Conservation (phyloP, 1,284 basidiomycete genomes). For the Mrakiaceae sp. region DNA sequence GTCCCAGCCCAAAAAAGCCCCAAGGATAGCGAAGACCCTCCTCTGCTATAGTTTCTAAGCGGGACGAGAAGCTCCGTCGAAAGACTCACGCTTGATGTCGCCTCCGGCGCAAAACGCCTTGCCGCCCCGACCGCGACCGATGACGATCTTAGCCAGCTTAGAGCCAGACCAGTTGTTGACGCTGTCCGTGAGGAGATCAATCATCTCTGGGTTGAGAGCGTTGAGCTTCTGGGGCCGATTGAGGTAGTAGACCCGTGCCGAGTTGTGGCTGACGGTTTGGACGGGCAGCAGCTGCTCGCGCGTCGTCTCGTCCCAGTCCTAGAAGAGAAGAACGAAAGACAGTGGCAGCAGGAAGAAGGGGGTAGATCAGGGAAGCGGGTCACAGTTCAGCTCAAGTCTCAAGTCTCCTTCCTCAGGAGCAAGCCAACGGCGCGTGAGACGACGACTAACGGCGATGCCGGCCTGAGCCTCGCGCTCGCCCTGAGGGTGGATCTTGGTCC, state of each 20-base stretch:
- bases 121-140: slow-evolving; percentile 58
- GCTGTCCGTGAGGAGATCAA: slow-evolving; percentile 56
- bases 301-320: no score
- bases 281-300: not conserved
- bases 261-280: slow-evolving; percentile 25
- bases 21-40: not conserved
- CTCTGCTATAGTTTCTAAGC: not conserved
- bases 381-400: no score
- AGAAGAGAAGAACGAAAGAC: no score
- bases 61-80: not conserved
- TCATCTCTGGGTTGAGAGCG: slow-evolving; percentile 74
- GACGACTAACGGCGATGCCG: no score
- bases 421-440: no score
- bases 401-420: no score
- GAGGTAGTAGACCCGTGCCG: slow-evolving; percentile 57
- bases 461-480: no score
- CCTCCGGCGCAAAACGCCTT: slow-evolving; percentile 90
- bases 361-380: no score
- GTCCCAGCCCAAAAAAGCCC: no score
- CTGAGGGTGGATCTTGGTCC: no score
- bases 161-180: slow-evolving; percentile 44
- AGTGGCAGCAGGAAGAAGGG: no score
- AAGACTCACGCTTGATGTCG: slow-evolving; percentile 67
- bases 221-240: slow-evolving; percentile 80
- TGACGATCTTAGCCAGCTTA: slow-evolving; percentile 54